Base-by-base conservation (phyloP, 1,284 basidiomycete genomes). In the Leccinum angustisporum region DNA sequence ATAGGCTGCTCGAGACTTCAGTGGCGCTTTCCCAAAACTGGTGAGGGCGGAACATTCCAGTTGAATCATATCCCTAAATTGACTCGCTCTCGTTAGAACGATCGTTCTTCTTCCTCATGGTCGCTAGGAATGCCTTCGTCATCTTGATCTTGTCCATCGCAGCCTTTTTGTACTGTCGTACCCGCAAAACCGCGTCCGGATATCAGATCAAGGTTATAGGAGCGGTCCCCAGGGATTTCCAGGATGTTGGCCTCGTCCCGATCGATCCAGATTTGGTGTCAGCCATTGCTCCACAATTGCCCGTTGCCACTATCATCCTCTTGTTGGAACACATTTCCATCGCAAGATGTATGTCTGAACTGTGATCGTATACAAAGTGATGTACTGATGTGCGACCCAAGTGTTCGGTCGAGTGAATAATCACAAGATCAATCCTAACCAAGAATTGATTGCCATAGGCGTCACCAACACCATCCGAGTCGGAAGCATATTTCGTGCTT, bases 341-440 rank as follows among this genome's bases (percentile, higher is more conserved):
- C 68, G 87, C 92, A 31, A 95, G 95, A 77, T 93, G 90, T 91
- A 73, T 75, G 59, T 65, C 18, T 38, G 14, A 48, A 52, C 21
- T 13, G 34, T 34, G 10, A 7, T 3, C 30, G 6, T 40, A 5
- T 51, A 1, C 54, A 38, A 18, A 34, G 27, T 30, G 43, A 46
- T 0, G 3, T 57, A 14, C 58, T 76, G 21, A 76, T 21, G 1
- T 36, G 13, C 30, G 52, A 25, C 52, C 48, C 64, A 75, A 92
- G 94, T 95, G 0, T 99, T 99, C 75, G 97, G 97, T 64, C 89
- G 97, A 63, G 77, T 98, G 65, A 98, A 99, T 76, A 90, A 91
- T 40, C 99, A 99, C 83, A 98, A 95, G 77, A 98, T 99, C 76
- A 90, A 98, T 72, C 95, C 97, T 16, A 96, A 95, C 78, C 97